Base-by-base conservation (phyloP, 2,329 filamentous ascomycete genomes). In the Ceratocystis destructans region DNA sequence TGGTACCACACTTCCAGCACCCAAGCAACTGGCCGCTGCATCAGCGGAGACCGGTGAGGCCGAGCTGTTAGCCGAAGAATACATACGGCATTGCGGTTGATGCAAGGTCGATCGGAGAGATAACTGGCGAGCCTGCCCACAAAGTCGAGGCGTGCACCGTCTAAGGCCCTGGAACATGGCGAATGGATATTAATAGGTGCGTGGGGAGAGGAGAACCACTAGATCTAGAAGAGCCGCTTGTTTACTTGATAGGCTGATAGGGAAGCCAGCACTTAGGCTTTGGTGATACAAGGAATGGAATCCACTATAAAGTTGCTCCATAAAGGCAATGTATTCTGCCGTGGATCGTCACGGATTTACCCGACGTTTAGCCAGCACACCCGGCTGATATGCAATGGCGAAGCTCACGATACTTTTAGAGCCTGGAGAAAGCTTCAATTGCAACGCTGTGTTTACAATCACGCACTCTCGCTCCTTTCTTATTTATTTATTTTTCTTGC, bases 1-100 rank as follows among this genome's bases (percentile, higher is more conserved):
- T 12, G 82, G 80, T 31, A 79, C 79, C 66, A 84, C 73, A 73
- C 61, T 74, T 73, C 25, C 62, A 67, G 72, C 73, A 7, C 71
- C 59, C 28, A 73, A 66, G 17, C 17, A 31, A 53, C 70, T 71
- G 67, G 71, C 70, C 64, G 69, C 68, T 44, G 72, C 68, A 1
- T 63, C 66, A 20, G 72, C 68, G n/a, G 62, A 45, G 1, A 31
- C 25, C 2, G 64, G 6, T 15, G 57, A 48, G 25, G 44, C 37
- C 22, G 57, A 48, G 25, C 57, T 25, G 5, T 45, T 28, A 10
- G 37, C 22, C 10, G 68, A 64, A 10, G 66, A 69, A 22, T 62
- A 64, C 48, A 31, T 12, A 6, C 66, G 64, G 45, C 62, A 37
- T 50, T 63, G 67, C n/a, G 44, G 44, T 20, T 68, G 66, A 7